Evolutionary conservation across 1,284 basidiomycete genomes (phyloP).

Genomic region (Ustilago xerochloae): DNA sequence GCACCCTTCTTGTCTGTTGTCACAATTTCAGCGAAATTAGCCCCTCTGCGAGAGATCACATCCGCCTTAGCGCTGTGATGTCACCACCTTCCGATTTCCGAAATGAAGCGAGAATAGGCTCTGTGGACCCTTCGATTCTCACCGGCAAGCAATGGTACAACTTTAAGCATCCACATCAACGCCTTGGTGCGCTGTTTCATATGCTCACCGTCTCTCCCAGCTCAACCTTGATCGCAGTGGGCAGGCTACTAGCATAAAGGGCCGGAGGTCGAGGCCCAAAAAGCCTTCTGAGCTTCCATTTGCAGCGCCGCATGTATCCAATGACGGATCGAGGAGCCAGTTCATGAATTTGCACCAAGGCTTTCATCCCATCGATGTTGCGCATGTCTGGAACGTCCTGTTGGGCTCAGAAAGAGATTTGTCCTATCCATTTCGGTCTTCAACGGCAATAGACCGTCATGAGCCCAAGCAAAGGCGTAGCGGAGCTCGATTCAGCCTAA

Average conservation of each 20-base stretch:
- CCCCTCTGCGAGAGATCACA: not conserved
- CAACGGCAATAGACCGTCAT: not conserved
- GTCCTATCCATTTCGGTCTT: not conserved
- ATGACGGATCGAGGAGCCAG: not conserved
- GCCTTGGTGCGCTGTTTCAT: not conserved
- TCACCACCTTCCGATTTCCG: too few relatives aligned
- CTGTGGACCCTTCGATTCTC: not conserved
- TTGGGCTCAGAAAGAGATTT: not conserved
- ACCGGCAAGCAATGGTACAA: not conserved
- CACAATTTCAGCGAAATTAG: not conserved
- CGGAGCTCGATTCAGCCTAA: not conserved
- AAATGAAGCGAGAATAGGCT: too few relatives aligned
- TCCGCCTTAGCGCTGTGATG: not conserved
- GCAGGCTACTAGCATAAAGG: not conserved
- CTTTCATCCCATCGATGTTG: not conserved
- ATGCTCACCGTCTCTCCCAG: not conserved
- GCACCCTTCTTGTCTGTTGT: not conserved
- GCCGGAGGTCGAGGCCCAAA: not conserved
- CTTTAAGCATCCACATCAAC: not conserved
- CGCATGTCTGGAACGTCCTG: too few relatives aligned
- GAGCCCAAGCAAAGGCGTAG: not conserved
- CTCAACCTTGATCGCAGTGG: not conserved
- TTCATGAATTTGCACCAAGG: not conserved
- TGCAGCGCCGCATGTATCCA: not conserved
- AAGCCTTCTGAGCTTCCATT: not conserved